Conservation (phyloP, 305 asterid genomes). For the Andrographis paniculata region DNA sequence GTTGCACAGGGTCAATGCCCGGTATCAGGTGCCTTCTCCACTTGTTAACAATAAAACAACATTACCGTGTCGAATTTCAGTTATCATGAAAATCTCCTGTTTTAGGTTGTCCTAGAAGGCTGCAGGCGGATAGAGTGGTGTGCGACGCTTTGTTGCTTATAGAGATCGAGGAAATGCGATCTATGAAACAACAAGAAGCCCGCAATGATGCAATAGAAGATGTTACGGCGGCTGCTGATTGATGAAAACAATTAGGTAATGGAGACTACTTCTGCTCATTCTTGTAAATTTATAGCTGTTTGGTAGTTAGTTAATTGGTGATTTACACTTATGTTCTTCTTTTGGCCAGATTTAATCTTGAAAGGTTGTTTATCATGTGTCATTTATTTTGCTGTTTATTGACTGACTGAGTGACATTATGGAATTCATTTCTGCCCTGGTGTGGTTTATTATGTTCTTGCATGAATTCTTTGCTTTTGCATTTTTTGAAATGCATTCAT, state of each 20-base stretch:
- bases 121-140: slow-evolving; percentile 36
- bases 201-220: slow-evolving; percentile 50
- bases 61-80: not conserved
- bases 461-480: too few species aligned
- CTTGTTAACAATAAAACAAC: not conserved
- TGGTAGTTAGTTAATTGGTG: not conserved
- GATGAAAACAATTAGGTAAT: slow-evolving; percentile 28
- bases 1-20: slow-evolving; percentile 43
- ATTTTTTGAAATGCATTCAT: too few species aligned
- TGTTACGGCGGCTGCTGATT: slow-evolving; percentile 49
- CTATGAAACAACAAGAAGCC: slow-evolving; percentile 34
- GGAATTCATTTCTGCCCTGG: too few species aligned
- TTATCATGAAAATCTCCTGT: slow-evolving; percentile 14
- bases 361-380: not conserved
- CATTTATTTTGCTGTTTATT: not conserved
- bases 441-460: too few species aligned
- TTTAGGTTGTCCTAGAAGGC: slow-evolving; percentile 74
- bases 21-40: slow-evolving; percentile 48
- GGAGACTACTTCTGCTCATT: not conserved
- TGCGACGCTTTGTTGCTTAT: slow-evolving; percentile 53
- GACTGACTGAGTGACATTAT: too few species aligned
- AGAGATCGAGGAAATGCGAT: slow-evolving; percentile 74
- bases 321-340: not conserved
- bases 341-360: not conserved
- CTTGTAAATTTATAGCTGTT: not conserved